These are phyloP conservation scores for Talaromyces ruber DNA, from an alignment of 495 filamentous ascomycete species.

Conservation along the genomic window DNA sequence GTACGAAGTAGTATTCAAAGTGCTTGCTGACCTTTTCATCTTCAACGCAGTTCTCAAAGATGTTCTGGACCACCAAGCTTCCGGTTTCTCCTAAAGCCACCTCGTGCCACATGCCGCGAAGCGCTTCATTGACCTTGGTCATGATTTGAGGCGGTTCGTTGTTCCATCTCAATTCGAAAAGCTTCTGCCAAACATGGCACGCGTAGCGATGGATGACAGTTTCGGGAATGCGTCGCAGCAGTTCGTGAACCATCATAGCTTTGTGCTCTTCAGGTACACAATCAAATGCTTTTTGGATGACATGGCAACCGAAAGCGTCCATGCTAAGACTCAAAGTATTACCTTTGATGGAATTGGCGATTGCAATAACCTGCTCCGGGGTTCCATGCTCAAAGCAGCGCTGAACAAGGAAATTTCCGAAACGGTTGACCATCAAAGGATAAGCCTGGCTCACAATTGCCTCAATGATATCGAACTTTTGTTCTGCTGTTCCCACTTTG, in stretches of 20 bases:
- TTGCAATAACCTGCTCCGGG: constrained; percentile 86
- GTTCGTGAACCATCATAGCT: constrained; percentile 94
- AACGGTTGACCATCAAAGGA: constrained; percentile 90
- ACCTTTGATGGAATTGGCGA: constrained; percentile 89
- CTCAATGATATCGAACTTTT: constrained; percentile 95
- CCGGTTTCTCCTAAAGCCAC: constrained; percentile 95
- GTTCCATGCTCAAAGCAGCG: constrained; percentile 98
- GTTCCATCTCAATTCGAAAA: constrained; percentile 96
- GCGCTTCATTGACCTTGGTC: constrained; percentile 93
- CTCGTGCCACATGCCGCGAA: constrained; percentile 97
- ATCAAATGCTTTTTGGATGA: constrained; percentile 97
- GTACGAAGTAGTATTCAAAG: not conserved
- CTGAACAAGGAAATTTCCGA: constrained; percentile 96
- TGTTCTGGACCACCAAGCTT: constrained; percentile 96
- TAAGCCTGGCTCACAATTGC: constrained; percentile 95
- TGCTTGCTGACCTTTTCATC: constrained; percentile 77
- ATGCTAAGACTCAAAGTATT: constrained; percentile 92
- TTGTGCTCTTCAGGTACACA: constrained; percentile 97
- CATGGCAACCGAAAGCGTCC: constrained; percentile 98
- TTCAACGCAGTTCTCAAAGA: constrained; percentile 97
- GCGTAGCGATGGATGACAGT: constrained; percentile 98
- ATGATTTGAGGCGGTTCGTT: constrained; percentile 95
- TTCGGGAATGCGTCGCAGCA: constrained; percentile 91
- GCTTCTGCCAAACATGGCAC: constrained; percentile 98
- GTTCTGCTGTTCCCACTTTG: constrained; percentile 89